A percentile compares a stretch with the other conserved stretches of the same genome.
phyloP scores from a whole-genome alignment of 2,329 filamentous ascomycete genomes.

The Trichoderma oligosporum region DNA sequence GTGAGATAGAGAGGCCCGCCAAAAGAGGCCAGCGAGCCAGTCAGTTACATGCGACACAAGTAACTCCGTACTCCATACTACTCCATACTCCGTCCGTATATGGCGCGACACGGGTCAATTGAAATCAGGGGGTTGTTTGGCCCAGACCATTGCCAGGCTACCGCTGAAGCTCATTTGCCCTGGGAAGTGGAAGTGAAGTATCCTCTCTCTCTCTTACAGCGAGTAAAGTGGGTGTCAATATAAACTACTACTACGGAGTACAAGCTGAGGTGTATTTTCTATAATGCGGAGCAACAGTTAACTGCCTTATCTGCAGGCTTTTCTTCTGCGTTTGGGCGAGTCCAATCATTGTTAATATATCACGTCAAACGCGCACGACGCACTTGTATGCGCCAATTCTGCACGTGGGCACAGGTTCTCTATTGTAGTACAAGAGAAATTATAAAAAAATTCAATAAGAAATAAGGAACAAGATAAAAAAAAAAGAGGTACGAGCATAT shows the following conservation, averaged over 20 bases:
- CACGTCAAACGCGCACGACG: no score
- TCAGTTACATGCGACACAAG: constrained; percentile 6
- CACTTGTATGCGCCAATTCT: no score
- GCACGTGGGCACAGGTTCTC: no score
- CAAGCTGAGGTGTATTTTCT: not conserved
- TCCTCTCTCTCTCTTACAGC: not conserved
- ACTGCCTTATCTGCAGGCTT: no score
- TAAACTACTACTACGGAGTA: no score
- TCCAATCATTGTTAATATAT: no score
- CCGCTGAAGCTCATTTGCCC: not conserved
- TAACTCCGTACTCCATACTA: constrained; percentile 7
- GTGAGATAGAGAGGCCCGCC: not conserved
- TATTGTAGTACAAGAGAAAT: no score
- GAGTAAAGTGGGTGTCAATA: not conserved
- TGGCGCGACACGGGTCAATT: constrained; percentile 18
- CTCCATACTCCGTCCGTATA: constrained; percentile 8
- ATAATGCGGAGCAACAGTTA: not conserved
- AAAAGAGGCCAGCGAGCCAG: not conserved
- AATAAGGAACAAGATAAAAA: no score
- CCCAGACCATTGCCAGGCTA: not conserved
- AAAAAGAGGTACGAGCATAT: no score
- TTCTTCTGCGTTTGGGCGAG: no score
- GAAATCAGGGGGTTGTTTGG: constrained; percentile 13
- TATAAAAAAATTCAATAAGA: not conserved
- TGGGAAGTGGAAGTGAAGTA: not conserved